phyloP scores from a whole-genome alignment of 257 asterid species.

The Leonotis leonurus region DNA sequence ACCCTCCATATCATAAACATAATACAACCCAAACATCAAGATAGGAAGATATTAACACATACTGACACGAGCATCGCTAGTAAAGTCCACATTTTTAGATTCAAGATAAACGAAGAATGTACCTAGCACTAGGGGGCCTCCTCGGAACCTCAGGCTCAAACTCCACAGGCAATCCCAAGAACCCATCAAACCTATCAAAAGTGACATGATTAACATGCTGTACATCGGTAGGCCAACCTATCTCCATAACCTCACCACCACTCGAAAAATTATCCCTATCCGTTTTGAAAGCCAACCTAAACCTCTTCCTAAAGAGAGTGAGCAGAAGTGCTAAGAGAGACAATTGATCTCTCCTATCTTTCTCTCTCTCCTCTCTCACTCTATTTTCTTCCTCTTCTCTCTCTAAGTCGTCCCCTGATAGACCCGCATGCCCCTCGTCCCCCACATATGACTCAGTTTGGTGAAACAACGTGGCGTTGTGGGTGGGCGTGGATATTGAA shows the following conservation, averaged over 20 bases:
- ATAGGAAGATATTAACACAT: background rate
- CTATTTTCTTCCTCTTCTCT: conserved; percentile 34
- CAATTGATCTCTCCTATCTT: conserved; percentile 61
- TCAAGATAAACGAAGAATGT: conserved; percentile 4
- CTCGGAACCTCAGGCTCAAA: conserved; percentile 94
- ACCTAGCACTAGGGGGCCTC: conserved; percentile 99
- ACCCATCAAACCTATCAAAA: conserved; percentile 94
- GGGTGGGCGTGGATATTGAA: conserved; percentile 68
- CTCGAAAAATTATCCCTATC: conserved; percentile 42
- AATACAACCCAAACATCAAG: background rate
- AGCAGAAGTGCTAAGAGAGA: conserved; percentile 77
- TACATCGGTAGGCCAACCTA: conserved; percentile 96
- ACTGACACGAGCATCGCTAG: background rate
- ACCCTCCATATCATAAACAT: background rate
- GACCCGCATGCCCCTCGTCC: conserved; percentile 28
- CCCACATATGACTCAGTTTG: conserved; percentile 37
- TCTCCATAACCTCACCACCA: conserved; percentile 60
- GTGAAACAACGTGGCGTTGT: conserved; percentile 58
- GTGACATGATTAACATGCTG: conserved; percentile 95
- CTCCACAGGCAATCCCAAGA: conserved; percentile 94
- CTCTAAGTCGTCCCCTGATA: conserved; percentile 24
- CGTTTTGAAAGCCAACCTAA: conserved; percentile 70
- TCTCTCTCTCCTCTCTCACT: conserved; percentile 53
- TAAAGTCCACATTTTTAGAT: background rate
- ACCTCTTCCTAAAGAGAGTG: conserved; percentile 77